Evolutionary conservation across 2,329 filamentous ascomycete species (phyloP).

Genomic region (Trichoderma sp.): DNA sequence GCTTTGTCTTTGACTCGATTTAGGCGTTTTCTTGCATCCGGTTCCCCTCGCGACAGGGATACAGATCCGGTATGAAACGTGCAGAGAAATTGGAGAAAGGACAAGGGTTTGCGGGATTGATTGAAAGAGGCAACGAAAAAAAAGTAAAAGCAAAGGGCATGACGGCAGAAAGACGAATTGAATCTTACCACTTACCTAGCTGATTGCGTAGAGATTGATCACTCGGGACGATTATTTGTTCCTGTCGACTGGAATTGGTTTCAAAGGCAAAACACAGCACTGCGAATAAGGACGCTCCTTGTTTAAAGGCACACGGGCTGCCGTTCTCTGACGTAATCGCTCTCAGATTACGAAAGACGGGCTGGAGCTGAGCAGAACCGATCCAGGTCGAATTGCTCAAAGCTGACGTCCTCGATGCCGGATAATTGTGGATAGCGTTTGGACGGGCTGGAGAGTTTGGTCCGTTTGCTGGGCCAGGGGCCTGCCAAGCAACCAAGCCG

Average conservation of each 20-base stretch:
- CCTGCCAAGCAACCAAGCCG: not conserved
- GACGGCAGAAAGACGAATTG: not conserved
- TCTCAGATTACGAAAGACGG: not conserved
- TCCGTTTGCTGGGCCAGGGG: slow-evolving; percentile 5
- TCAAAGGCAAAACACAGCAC: not conserved
- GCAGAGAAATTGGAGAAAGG: slow-evolving; percentile 8
- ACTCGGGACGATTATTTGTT: not conserved
- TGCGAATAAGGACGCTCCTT: not conserved
- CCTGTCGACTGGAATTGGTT: not conserved
- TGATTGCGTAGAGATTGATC: not conserved
- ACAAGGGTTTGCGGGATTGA: not conserved
- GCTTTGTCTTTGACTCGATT: not conserved
- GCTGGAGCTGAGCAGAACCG: slow-evolving; percentile 9
- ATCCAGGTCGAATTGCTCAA: not conserved
- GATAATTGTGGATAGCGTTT: slow-evolving; percentile 4
- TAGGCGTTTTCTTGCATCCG: not conserved
- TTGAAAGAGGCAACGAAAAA: no score
- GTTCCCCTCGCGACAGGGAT: slow-evolving; percentile 15
- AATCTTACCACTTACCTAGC: not conserved
- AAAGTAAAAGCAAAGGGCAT: not conserved
- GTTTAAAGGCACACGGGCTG: not conserved
- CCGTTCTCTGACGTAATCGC: slow-evolving; percentile 15
- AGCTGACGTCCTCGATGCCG: slow-evolving; percentile 19
- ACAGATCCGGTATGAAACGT: slow-evolving; percentile 11
- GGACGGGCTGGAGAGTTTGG: slow-evolving; percentile 13